A percentile compares a stretch with the other conserved stretches of the same genome.
These are phyloP conservation scores for Yamadazyma trypodendri DNA, from an alignment of 1,139 yeast species.

Conservation along the genomic window DNA sequence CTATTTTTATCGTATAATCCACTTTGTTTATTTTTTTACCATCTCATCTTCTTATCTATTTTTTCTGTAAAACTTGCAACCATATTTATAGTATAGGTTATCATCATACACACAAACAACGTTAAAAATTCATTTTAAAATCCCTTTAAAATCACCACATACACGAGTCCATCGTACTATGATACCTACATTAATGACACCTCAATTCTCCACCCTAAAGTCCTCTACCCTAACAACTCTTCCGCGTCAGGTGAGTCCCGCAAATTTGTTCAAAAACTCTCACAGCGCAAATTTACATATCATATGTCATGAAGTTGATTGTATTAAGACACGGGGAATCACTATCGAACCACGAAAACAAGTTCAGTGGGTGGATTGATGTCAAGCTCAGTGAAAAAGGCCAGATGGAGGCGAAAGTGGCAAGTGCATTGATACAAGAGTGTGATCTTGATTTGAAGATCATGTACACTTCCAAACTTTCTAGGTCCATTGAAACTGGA, in stretches of 20 bases:
- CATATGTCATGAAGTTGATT: constrained; percentile 38
- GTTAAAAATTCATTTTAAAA: neutral
- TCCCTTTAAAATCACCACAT: no score
- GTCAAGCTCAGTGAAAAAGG: constrained; percentile 64
- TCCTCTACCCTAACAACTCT: neutral
- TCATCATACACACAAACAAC: neutral
- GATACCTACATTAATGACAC: no score
- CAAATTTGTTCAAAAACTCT: neutral
- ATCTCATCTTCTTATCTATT: neutral
- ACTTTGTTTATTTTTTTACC: neutral
- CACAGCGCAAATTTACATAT: neutral
- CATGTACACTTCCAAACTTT: constrained; percentile 63
- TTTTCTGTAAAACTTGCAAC: neutral
- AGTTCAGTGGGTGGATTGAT: constrained; percentile 86
- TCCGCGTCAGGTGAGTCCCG: constrained; percentile 8
- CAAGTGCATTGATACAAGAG: constrained; percentile 50
- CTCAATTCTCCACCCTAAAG: no score
- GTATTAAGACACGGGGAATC: constrained; percentile 76
- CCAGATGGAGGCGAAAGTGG: constrained; percentile 55
- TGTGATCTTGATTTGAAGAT: constrained; percentile 27
- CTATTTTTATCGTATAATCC: no score
- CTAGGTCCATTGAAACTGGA: constrained; percentile 67
- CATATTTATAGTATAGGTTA: no score
- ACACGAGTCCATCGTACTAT: no score
- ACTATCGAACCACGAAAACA: constrained; percentile 66